Percentiles rank a stretch among this genome's conserved stretches.
Evolutionary conservation across 495 filamentous ascomycete genomes (phyloP).

Genomic region (Xeromyces bisporus): DNA sequence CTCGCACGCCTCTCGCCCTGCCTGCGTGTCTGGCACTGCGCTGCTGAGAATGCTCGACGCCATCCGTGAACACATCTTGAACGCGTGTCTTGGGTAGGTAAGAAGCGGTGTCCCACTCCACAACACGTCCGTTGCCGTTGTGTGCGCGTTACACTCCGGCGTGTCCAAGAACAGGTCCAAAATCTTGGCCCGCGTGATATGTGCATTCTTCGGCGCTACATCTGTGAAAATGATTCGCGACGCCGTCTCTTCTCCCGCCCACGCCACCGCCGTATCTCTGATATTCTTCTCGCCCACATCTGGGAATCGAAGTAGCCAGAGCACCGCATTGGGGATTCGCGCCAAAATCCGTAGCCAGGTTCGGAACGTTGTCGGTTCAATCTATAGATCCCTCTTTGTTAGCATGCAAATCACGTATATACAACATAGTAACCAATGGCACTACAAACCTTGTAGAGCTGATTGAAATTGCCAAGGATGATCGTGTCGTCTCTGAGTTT

Average conservation of each 20-base stretch:
- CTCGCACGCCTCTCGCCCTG: slow-evolving; percentile 47
- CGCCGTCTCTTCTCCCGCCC: slow-evolving; percentile 77
- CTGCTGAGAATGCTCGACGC: slow-evolving; percentile 85
- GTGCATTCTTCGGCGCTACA: slow-evolving; percentile 85
- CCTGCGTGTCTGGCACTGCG: slow-evolving; percentile 53
- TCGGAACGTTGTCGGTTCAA: slow-evolving; percentile 93
- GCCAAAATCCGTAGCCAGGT: slow-evolving; percentile 90
- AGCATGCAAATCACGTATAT: background rate
- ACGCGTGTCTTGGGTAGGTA: slow-evolving; percentile 83
- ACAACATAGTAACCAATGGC: slow-evolving; percentile 1
- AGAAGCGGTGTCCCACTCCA: slow-evolving; percentile 92
- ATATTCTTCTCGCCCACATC: slow-evolving; percentile 83
- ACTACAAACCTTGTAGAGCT: slow-evolving; percentile 92
- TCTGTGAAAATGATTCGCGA: slow-evolving; percentile 92
- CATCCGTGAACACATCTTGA: slow-evolving; percentile 99
- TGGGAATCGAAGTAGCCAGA: slow-evolving; percentile 95
- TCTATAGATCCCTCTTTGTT: slow-evolving; percentile 34
- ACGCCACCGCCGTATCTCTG: slow-evolving; percentile 56
- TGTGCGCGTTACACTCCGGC: slow-evolving; percentile 96
- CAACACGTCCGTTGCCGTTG: slow-evolving; percentile 87
- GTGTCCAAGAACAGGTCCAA: slow-evolving; percentile 95
- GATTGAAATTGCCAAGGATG: slow-evolving; percentile 97
- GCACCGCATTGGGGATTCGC: slow-evolving; percentile 68
- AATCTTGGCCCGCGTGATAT: slow-evolving; percentile 82
- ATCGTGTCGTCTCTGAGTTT: slow-evolving; percentile 65